phyloP scores from a whole-genome alignment of 169 alveolate genomes.

The Cryptosporidium tyzzeri region DNA sequence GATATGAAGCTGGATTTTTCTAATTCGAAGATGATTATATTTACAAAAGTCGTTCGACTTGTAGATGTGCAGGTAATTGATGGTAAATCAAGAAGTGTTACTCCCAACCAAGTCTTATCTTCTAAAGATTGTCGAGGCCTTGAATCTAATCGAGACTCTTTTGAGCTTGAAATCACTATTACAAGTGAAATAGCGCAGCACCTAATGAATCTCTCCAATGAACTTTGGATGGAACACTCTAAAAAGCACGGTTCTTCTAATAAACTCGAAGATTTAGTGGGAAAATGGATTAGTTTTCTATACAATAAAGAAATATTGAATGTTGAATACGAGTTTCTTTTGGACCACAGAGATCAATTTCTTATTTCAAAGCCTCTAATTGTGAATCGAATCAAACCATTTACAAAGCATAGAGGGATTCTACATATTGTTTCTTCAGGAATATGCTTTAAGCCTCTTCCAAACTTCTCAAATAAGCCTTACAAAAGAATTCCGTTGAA shows the following conservation, averaged over 20 bases:
- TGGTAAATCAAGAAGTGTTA: slow-evolving; percentile 57
- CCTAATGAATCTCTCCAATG: slow-evolving; percentile 2
- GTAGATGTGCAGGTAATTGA: slow-evolving; percentile 48
- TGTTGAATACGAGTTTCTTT: slow-evolving; percentile 68
- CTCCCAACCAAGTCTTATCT: slow-evolving; percentile 39
- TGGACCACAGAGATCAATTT: slow-evolving; percentile 58
- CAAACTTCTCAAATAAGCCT: slow-evolving; percentile 85
- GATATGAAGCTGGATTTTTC: background rate
- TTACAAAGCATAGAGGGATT: slow-evolving; percentile 85
- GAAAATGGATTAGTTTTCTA: slow-evolving; percentile 34
- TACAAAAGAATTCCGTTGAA: slow-evolving; percentile 83
- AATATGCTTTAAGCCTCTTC: slow-evolving; percentile 85
- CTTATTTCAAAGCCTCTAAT: slow-evolving; percentile 50
- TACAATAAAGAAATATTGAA: slow-evolving; percentile 47
- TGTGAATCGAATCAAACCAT: slow-evolving; percentile 81
- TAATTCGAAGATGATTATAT: background rate
- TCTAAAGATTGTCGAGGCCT: background rate
- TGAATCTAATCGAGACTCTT: background rate
- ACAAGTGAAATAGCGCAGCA: slow-evolving; percentile 17
- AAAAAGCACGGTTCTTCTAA: slow-evolving; percentile 1
- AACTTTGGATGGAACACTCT: slow-evolving; percentile 30
- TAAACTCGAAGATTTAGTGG: slow-evolving; percentile 7
- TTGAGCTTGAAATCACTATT: slow-evolving; percentile 26
- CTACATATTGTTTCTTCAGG: slow-evolving; percentile 83
- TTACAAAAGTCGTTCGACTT: slow-evolving; percentile 12